These are phyloP conservation scores for Xanthoconium stramineum DNA, from an alignment of 768 basidiomycete genomes.

Conservation along the genomic window DNA sequence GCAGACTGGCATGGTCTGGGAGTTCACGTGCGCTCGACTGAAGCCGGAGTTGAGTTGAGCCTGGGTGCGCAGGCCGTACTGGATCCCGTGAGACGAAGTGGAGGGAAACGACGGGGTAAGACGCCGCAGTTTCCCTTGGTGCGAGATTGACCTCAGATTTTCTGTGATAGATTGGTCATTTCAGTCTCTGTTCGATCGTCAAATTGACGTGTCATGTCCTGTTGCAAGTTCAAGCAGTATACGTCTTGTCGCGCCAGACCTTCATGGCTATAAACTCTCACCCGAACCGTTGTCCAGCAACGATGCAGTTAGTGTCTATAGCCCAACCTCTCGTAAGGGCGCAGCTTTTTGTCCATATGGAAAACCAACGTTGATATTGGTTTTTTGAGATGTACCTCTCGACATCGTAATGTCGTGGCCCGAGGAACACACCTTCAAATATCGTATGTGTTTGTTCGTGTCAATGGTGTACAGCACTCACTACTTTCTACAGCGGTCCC, in stretches of 20 bases:
- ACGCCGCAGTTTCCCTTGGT: background rate
- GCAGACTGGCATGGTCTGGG: constrained; percentile 91
- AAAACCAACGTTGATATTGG: background rate
- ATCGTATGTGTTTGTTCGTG: constrained; percentile 44
- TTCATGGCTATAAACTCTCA: constrained; percentile 41
- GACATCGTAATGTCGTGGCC: constrained; percentile 60
- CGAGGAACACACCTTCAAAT: constrained; percentile 46
- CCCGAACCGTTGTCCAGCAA: constrained; percentile 48
- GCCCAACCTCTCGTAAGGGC: constrained; percentile 43
- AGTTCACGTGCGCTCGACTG: constrained; percentile 67
- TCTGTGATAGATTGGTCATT: constrained; percentile 67
- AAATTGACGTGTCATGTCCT: constrained; percentile 63
- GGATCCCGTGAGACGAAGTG: constrained; percentile 64
- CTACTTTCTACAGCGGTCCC: constrained; percentile 34
- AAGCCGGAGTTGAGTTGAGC: constrained; percentile 58
- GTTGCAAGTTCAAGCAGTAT: constrained; percentile 62
- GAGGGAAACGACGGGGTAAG: constrained; percentile 54
- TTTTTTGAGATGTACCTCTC: constrained; percentile 35
- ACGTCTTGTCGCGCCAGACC: constrained; percentile 44
- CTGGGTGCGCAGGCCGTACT: constrained; percentile 74
- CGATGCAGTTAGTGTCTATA: constrained; percentile 43
- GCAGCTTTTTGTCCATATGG: background rate
- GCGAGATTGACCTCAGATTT: constrained; percentile 5
- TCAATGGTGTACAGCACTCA: background rate
- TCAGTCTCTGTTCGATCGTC: constrained; percentile 60